Base-by-base conservation (phyloP, 2,329 filamentous ascomycete species). In the Aspergillus amoenus region DNA sequence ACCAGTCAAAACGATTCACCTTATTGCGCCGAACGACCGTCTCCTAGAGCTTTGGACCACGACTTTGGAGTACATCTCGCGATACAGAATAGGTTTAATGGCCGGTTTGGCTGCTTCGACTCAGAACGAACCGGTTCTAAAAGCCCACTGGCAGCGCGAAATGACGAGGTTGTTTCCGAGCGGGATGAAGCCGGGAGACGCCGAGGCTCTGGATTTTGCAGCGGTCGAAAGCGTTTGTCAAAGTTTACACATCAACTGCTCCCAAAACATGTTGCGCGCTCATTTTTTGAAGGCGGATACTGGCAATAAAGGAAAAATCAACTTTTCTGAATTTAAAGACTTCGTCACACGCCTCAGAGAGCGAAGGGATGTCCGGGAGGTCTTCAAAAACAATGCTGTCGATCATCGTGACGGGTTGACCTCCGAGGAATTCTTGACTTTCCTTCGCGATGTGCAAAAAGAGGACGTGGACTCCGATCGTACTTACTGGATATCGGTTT, bases 191-290 rank as follows among this genome's bases (percentile, higher is more conserved):
- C 58, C 68, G 2, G 83, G 82, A 6, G 85, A 85, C 27, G 84
- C 88, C 6, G 88, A 92, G 66, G 84, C 84, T 53, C 85, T 97
- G 52, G 88, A 93, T 64, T 85, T 96, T 53, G 81, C 82, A 15
- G 90, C 89, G 11, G 88, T 96, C 30, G 88, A 93, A 70, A 87
- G 88, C 58, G 82, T 97, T 13, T 97, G 94, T 76, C 89, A 89
- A 59, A 93, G 88, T 67, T 80, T 97, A 46, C 93, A 97, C 72
- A 96, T 99, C 67, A 93, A 97, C 73, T 91, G 90, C 67, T 89
- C 91, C 2, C 85, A 88, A 59, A 83, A 85, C 54, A 88, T 89
- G 45, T 79, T 97, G 4, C 85, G 84, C 55, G 80, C 82, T 32
- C 90, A 89, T 65, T 97, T 97, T 67, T 80, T 84, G 56, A 82